Evolutionary conservation across 2,329 filamentous ascomycete genomes (phyloP).

Genomic region (Fusarium lyarnte): DNA sequence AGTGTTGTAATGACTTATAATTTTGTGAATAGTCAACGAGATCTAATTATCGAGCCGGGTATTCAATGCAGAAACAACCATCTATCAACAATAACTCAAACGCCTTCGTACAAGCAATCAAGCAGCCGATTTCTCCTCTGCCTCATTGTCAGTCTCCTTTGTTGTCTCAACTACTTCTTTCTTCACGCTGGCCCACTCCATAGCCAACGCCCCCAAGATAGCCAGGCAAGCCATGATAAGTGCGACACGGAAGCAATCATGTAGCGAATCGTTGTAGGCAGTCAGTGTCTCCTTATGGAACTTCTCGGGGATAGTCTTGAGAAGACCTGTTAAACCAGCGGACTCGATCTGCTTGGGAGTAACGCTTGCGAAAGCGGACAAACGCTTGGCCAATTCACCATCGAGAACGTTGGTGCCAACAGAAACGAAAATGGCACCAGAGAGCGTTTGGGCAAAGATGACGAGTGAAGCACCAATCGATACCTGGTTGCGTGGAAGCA

Average conservation of each 20-base stretch:
- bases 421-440: conserved; percentile 60
- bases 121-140: neutral
- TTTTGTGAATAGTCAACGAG: neutral
- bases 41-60: neutral
- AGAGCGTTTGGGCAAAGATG: conserved; percentile 57
- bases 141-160: neutral
- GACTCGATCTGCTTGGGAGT: conserved; percentile 15
- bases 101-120: neutral
- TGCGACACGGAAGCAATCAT: conserved; percentile 63
- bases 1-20: neutral
- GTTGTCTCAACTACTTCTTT: neutral
- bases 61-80: neutral
- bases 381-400: conserved; percentile 50
- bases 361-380: conserved; percentile 6
- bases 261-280: conserved; percentile 67
- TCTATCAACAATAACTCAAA: neutral
- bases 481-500: conserved; percentile 55
- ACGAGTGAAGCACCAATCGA: conserved; percentile 58
- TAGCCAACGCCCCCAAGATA: conserved; percentile 55
- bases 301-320: neutral
- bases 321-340: conserved; percentile 7
- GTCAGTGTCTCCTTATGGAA: conserved; percentile 19
- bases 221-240: conserved; percentile 59
- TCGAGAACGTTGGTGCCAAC: conserved; percentile 62
- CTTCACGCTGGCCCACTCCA: conserved; percentile 2